Base-by-base conservation (phyloP, 306 rosid genomes). In the Trifolium subterraneum region DNA sequence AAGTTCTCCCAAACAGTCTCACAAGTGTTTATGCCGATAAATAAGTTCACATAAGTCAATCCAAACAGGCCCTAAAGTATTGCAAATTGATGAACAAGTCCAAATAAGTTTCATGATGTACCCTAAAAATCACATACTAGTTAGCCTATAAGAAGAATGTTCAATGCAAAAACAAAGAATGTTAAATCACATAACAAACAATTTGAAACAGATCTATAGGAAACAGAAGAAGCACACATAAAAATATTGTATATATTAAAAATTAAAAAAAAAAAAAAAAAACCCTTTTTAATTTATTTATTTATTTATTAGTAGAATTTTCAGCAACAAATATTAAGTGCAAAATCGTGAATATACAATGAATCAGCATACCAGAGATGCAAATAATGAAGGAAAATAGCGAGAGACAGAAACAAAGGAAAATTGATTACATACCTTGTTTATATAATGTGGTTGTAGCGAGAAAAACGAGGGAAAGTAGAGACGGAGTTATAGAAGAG, bases 401-500 rank as follows among this genome's bases (percentile, higher is more conserved):
- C n/a, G n/a, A n/a, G n/a, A n/a, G n/a, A n/a, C n/a, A n/a, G n/a
- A n/a, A n/a, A n/a, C n/a, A n/a, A n/a, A n/a, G n/a, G n/a, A n/a
- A n/a, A n/a, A n/a, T n/a, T n/a, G n/a, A n/a, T 16, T 25, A 70
- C 8, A 58, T 44, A 79, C 74, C 80, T 68, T 33, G 71, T 61
- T 54, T 68, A 73, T 73, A 36, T 7, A 56, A 56, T 12, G 75
- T 56, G 75, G 5, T 13, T 13, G 63, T 13, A 60, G 50, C 76
- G 87, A 72, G 45, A 63, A 72, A 76, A 79, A 83, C 81, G 77
- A 76, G 84, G 42, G 14, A 61, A 8, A 61, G 68, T 15, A 71
- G 71, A 64, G 80, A 54, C 36, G 73, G 78, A 74, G 33, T 38
- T n/a, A n/a, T n/a, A n/a, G n/a, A 31, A 27, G 8, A 41, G 73